Conservation (phyloP, 345 rosid genomes). For the Eucalyptus albens region DNA sequence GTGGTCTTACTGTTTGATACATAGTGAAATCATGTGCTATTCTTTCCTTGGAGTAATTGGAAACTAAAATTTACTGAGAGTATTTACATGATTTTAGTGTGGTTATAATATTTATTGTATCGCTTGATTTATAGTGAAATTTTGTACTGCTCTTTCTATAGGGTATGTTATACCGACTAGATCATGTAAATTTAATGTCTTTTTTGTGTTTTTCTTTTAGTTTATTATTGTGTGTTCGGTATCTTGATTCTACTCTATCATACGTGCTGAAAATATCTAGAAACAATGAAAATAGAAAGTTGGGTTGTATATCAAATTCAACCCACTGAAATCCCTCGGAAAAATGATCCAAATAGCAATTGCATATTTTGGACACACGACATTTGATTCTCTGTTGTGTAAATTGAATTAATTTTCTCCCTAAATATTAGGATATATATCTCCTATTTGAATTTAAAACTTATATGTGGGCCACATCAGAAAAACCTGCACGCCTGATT, state of each 20-base stretch:
- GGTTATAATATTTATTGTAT: too few relatives aligned
- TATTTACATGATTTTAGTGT: too few relatives aligned
- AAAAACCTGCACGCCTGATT: neutral
- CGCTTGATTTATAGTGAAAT: too few relatives aligned
- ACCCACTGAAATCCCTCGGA: neutral
- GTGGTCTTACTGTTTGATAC: neutral
- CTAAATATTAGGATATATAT: neutral
- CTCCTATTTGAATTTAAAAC: neutral
- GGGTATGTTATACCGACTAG: rapidly evolving
- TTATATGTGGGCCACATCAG: neutral
- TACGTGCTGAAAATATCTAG: neutral
- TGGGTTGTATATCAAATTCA: neutral
- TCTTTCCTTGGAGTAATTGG: neutral
- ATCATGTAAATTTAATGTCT: neutral
- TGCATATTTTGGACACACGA: neutral
- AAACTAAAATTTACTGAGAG: too few relatives aligned
- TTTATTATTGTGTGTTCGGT: neutral
- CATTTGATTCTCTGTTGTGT: neutral
- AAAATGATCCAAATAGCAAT: neutral
- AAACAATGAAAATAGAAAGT: neutral
- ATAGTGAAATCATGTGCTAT: too few relatives aligned
- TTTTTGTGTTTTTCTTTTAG: neutral
- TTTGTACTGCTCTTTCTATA: neutral
- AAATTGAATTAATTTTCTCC: neutral
- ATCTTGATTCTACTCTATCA: neutral